phyloP scores from a whole-genome alignment of 768 basidiomycete species.

The Tephrocybe sp. region DNA sequence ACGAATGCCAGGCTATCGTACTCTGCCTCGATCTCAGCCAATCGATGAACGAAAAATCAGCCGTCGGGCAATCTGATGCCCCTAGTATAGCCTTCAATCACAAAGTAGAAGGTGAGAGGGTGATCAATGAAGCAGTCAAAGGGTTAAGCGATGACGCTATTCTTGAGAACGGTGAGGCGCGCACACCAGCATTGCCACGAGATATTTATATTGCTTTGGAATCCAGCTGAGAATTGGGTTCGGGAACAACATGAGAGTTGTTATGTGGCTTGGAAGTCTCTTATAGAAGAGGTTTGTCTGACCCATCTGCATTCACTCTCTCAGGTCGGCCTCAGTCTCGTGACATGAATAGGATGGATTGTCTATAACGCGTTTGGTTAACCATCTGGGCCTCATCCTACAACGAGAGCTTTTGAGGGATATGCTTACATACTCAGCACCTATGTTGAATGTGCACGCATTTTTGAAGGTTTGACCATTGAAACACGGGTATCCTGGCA shows the following conservation, averaged over 20 bases:
- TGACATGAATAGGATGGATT: not conserved
- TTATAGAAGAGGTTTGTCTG: not conserved
- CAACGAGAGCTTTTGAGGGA: not conserved
- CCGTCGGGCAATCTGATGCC: slow-evolving; percentile 14
- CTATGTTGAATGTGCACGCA: too few species aligned
- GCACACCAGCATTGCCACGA: not conserved
- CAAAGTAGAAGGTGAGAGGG: not conserved
- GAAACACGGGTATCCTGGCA: too few species aligned
- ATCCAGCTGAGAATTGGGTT: not conserved
- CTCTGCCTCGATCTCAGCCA: slow-evolving; percentile 27
- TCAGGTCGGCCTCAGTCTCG: too few species aligned
- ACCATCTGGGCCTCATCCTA: slow-evolving; percentile 6
- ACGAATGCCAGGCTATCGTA: slow-evolving; percentile 23
- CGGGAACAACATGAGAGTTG: slow-evolving; percentile 3
- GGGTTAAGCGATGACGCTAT: not conserved
- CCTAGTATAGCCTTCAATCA: not conserved
- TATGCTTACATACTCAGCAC: not conserved
- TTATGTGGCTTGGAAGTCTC: not conserved
- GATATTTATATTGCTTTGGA: not conserved
- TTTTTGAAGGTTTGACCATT: too few species aligned
- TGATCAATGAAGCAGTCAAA: slow-evolving; percentile 2
- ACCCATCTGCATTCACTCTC: not conserved
- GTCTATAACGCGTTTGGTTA: not conserved
- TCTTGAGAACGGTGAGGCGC: not conserved
- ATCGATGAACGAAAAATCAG: slow-evolving; percentile 24